Evolutionary conservation across 805 yeast species (phyloP), one percentile per base, ranked within the genome.

Genomic region (Candida orba): DNA sequence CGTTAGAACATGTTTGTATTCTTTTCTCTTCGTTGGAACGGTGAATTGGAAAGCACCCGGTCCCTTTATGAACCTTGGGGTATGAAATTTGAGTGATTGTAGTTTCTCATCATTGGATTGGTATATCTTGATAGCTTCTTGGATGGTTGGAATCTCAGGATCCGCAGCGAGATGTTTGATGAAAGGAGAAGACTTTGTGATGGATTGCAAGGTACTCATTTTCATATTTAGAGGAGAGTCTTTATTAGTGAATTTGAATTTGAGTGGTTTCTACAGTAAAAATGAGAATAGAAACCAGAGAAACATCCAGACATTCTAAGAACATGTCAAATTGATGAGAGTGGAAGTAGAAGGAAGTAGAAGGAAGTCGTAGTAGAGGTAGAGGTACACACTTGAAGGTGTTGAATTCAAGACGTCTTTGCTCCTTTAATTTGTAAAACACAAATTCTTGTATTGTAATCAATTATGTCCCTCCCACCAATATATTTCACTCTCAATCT

Each of bases 31-130:
- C 36, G 79, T 84, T 0, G 99, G 98, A 2, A 72, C 52, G 1
- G 84, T 72, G 72, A 78, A 91, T 2, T 93, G 78, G 58, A 72
- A 91, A 23, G 80, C 79, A 4, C 95, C 95, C 2, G 70, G 13
- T 18, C 18, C 69, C 31, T 68, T 56, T 12, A 79, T 66, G 5
- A 60, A 59, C 36, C 90, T 66, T 8, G 84, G 79, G 8, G 63
- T 63, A 41, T 79, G 72, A 39, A 78, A 64, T 50, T 42, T 66
- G 58, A 36, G 59, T 44, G 18, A 14, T 24, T 49, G 46, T 22
- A 46, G 47, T 1, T 44, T 41, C 10, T 56, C 52, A 17, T 54
- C 48, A 30, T 45, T 49, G 3, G 56, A 48, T 27, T 61, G 58
- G n/a, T 51, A 43, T 4, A 63, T 34, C 31, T 55, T 44, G 6